Conservation (phyloP, 169 alveolate genomes). For the Babesia sp. region DNA sequence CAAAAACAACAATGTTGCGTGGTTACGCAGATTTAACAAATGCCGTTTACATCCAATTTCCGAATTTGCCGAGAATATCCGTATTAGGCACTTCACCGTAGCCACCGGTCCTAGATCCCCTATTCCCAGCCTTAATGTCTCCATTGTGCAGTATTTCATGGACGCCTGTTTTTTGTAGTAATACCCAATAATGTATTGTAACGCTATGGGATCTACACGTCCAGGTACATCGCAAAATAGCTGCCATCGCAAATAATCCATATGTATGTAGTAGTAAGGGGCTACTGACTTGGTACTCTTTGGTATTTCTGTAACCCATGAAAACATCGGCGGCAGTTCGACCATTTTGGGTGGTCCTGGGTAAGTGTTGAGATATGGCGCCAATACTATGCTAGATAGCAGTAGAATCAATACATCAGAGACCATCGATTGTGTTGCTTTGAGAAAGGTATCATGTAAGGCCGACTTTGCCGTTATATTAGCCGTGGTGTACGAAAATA, state of each 20-base stretch:
- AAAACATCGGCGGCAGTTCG: neutral
- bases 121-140: neutral
- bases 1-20: neutral
- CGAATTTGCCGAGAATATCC: neutral
- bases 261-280: conserved; percentile 26
- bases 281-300: conserved; percentile 16
- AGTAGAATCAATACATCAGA: conserved; percentile 24
- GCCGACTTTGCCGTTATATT: neutral
- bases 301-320: neutral
- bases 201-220: neutral
- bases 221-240: neutral
- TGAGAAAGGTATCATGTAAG: conserved; percentile 10
- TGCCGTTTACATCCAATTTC: neutral
- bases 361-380: conserved; percentile 1
- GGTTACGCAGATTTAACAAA: neutral
- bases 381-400: conserved; percentile 22
- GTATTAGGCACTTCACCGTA: neutral
- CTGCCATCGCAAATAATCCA: conserved; percentile 25
- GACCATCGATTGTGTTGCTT: conserved; percentile 33
- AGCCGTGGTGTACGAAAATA: conserved; percentile 4
- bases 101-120: neutral
- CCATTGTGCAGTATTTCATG: neutral
- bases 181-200: conserved; percentile 3
- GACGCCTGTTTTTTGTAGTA: neutral
- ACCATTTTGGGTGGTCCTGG: neutral